Base-by-base conservation (phyloP, 2,329 filamentous ascomycete species). In the Ophiostoma quercus region DNA sequence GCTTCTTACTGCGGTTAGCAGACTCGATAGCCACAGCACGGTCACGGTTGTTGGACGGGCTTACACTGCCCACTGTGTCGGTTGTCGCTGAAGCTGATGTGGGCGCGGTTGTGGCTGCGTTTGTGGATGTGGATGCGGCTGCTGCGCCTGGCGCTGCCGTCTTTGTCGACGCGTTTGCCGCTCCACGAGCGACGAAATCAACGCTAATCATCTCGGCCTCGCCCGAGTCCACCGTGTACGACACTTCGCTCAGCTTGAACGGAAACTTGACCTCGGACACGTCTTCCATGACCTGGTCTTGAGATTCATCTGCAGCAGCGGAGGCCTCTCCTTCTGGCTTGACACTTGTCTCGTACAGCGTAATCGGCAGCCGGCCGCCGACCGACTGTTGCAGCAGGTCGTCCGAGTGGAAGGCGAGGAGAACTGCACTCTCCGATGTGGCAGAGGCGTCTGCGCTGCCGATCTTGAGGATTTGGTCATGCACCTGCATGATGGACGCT, bases 161-260 rank as follows among this genome's bases (percentile, higher is more conserved):
- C 84, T 85, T 54, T 6, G 71, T 81, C 12, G 90, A 88, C 32
- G 93, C 94, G 76, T 92, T 94, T 66, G 91, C 92, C 66, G 91
- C 91, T 54, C 91, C 92, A 68, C 90, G 89, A 0, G 94, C 94
- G 25, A 99, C 90, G 74, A 94, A 96, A 79, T 97, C 93, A 76
- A 99, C 92, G 74, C 92, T 91, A 74, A 99, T 98, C 93, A 97
- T 97, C 79, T 99, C 95, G 1, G 94, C 94, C 78, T 98, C 94
- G 11, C 92, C 92, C 0, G 94, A 97, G 80, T 98, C 95, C 1
- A 98, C 89, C 0, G 90, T 90, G 78, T 95, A 98, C 1, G 90
- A 87, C 11, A 98, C 80, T 76, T 96, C 90, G 71, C 90, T 87
- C 79, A 98, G 98, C 75, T 87, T 90, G 71, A 95, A 84, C 67